Evolutionary conservation across 768 basidiomycete genomes (phyloP), one percentile per base, ranked within the genome.

Genomic region (Pilatotrama ljubarskyi): DNA sequence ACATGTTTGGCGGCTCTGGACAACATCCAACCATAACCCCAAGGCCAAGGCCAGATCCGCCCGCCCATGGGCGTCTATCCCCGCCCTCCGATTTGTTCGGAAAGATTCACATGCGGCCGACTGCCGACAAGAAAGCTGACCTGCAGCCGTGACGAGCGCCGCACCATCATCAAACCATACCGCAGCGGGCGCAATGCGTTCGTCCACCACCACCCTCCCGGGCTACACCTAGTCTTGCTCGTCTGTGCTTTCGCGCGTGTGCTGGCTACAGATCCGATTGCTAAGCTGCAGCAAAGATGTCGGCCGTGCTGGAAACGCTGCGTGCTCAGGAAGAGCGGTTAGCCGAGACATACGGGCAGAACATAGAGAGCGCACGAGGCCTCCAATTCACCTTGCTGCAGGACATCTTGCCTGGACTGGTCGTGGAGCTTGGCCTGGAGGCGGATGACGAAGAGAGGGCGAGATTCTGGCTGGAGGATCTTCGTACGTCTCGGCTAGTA

Each of bases 391-490:
- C 79, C 3, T 68, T 90, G 46, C 78, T 81, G 63, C 70, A 79
- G 29, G 80, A 86, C 47, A 79, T 90, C 49, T 71, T 90, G 56
- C 86, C 87, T 59, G 82, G 81, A 51, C 73, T 89, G 55, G 73
- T 73, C 22, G 80, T 84, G 66, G 87, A 90, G 68, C 77, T 87
- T 26, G 75, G 76, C 38, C 77, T 88, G 46, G 71, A 75, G 60
- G 73, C 75, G 50, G 74, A 76, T 15, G 79, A 80, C 59, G 72
- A 75, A 58, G 74, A 77, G 61, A 83, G 82, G 82, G 81, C 83
- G 25, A 76, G 71, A 37, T 80, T 82, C 69, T 91, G 87, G 87
- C 72, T 90, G 32, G 73, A 77, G 29, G 89, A 91, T 76, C 81
- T 80, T 46, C 75, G 89, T 90, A 76, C 68, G 83, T 77, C 15